Base-by-base conservation (phyloP, 441 rosid genomes). In the Raphanus hybrid region DNA sequence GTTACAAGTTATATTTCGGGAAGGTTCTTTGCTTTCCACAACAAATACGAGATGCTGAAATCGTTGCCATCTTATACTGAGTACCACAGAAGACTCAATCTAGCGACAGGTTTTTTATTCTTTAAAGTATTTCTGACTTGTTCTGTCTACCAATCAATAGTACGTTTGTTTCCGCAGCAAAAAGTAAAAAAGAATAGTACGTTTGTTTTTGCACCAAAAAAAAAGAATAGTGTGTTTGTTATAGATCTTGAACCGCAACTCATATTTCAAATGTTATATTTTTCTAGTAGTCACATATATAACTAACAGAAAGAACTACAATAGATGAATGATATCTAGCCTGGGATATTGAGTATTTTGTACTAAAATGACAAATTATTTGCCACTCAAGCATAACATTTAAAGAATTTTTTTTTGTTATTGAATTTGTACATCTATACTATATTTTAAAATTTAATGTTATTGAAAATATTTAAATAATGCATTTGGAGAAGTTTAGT, bases 21-120 rank as follows among this genome's bases (percentile, higher is more conserved):
- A 29, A 14, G 67, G 8, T 34, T 77, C 39, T 32, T 71, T 58
- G 54, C 32, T 57, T 32, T 71, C 41, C 16, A 43, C 67, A 71
- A 9, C 54, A 70, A 77, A 43, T 26, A 70, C 34, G 67, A 57
- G 71, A 64, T 70, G 52, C 66, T 63, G 9, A 75, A 39, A 37
- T 23, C 79, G 8, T 62, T 76, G 8, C 26, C 70, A 63, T 69
- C 80, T 54, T 37, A 52, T 63, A 69, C 12, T 12, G 71, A 77
- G 9, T 77, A 64, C 65, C 54, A 18, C 62, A 41, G 59, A 71
- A 65, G 75, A 70, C 50, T 76, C 66, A 64, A 55, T 63, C 48
- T 5, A 64, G 41, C 71, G 32, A 64, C 67, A 77, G 71, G 80
- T 76, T 35, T 41, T 41, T 0, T 52, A 27, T 27, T 4, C 35